Evolutionary conservation across 1,139 yeast genomes (phyloP), one percentile per base, ranked within the genome.

Genomic region (Ogataea hybrid): DNA sequence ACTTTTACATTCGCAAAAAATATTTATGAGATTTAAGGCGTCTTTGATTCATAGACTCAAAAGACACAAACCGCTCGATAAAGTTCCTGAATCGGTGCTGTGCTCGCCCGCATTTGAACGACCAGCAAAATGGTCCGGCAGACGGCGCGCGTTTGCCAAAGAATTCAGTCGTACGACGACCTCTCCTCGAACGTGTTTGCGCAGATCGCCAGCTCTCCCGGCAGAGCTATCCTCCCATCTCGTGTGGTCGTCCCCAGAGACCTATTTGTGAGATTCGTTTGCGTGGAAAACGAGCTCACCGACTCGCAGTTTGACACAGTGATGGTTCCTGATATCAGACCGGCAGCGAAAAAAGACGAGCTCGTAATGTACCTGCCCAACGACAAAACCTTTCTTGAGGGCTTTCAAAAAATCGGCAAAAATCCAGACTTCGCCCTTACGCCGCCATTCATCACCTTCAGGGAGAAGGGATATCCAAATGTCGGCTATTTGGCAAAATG

Each of bases 101-200:
- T 12, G 20, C 18, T 25, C 37, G 4, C 59, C 62, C 6, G 51
- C 49, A 5, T 49, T 52, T 29, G 22, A 16, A 3, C 39, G 39
- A 4, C 61, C 61, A 1, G 47, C 50, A 11, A 57, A 53, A 42
- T 59, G 63, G 62, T 44, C 47, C 2, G 42, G 50, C 5, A 50
- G 45, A 27, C 40, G 40, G 4, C 44, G 36, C 21, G 32, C 37
- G 14, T 31, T 57, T 3, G 29, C 36, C 1, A 52, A 20, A 34
- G 54, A 28, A 36, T 56, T 1, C 50, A 49, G 14, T 32, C 51
- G 0, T 60, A 56, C 29, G 49, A 37, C 5, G 42, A 46, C 17
- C 28, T 59, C 4, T 29, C 46, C 1, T n/a, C 30, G 2, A 52
- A 57, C 10, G 27, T 47, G 2, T 51, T 52, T 37, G 59, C 59